A percentile compares a stretch with the other conserved stretches of the same genome.
Evolutionary conservation across 2,329 filamentous ascomycete genomes (phyloP).

Genomic region (Aspergillus ruber): DNA sequence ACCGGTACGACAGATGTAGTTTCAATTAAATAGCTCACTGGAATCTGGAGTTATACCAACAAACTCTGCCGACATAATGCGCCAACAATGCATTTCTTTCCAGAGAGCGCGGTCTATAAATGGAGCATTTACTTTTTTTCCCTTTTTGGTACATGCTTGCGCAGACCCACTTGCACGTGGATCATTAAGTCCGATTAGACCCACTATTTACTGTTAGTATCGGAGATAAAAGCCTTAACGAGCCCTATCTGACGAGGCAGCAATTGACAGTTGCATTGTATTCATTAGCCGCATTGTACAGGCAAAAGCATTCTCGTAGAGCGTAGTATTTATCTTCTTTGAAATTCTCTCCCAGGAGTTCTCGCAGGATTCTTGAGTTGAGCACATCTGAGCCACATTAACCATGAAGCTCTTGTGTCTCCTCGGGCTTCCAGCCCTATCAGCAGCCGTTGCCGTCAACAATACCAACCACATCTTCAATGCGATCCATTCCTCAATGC

Average conservation of each 20-base stretch:
- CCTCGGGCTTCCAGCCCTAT: background rate
- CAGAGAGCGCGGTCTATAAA: too few relatives aligned
- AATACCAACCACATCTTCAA: conserved; percentile 47
- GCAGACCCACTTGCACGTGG: background rate
- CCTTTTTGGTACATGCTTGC: background rate
- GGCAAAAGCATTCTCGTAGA: background rate
- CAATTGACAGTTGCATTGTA: background rate
- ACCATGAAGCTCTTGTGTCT: background rate
- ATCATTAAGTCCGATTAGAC: background rate
- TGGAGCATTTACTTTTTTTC: background rate
- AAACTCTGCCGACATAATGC: too few relatives aligned
- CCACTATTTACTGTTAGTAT: background rate
- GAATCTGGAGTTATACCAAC: too few relatives aligned
- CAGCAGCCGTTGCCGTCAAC: conserved; percentile 28
- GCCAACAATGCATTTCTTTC: too few relatives aligned
- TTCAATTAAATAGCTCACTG: too few relatives aligned
- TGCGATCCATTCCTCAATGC: conserved; percentile 59
- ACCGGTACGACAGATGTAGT: too few relatives aligned
- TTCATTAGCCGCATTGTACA: too few relatives aligned
- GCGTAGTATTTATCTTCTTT: background rate
- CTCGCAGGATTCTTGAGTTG: background rate
- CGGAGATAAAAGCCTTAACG: background rate
- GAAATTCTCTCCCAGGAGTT: too few relatives aligned
- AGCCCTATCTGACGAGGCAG: too few relatives aligned
- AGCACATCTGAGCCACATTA: background rate